These are phyloP conservation scores for Dactylellina cionopaga DNA, from an alignment of 2,329 filamentous ascomycete genomes.

Conservation along the genomic window DNA sequence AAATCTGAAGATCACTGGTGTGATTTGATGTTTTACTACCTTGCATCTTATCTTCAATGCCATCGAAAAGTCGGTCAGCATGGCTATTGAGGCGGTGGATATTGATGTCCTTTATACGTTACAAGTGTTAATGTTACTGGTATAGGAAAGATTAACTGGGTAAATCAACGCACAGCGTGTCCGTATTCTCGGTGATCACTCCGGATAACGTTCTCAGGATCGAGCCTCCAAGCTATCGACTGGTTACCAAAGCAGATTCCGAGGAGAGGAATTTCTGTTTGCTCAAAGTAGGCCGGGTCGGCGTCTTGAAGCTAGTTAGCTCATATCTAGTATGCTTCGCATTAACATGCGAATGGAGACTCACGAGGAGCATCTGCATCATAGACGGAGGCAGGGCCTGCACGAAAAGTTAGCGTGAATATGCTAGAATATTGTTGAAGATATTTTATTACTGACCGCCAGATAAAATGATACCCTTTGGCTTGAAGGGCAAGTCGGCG, in stretches of 20 bases:
- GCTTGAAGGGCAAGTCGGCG: constrained; percentile 78
- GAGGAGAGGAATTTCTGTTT: constrained; percentile 62
- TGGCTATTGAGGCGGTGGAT: constrained; percentile 71
- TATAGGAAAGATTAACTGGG: no score
- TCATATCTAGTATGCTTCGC: neutral
- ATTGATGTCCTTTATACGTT: no score
- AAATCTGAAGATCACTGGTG: constrained; percentile 61
- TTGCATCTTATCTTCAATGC: constrained; percentile 72
- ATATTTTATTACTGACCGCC: constrained; percentile 77
- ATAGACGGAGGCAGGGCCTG: constrained; percentile 83
- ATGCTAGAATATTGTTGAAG: no score
- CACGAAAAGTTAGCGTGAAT: no score
- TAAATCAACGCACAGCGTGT: constrained; percentile 70
- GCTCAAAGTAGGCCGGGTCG: no score
- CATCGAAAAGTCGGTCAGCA: constrained; percentile 81
- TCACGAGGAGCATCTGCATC: constrained; percentile 77
- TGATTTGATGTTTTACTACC: neutral
- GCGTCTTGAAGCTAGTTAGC: no score
- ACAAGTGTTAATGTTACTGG: no score
- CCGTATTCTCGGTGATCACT: constrained; percentile 77
- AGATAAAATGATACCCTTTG: constrained; percentile 82
- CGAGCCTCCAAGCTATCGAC: constrained; percentile 77
- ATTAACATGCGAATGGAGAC: constrained; percentile 63
- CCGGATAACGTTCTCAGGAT: constrained; percentile 71
- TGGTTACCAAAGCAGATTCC: constrained; percentile 74